phyloP scores from a whole-genome alignment of 306 rosid species.

The Comarum palustre region DNA sequence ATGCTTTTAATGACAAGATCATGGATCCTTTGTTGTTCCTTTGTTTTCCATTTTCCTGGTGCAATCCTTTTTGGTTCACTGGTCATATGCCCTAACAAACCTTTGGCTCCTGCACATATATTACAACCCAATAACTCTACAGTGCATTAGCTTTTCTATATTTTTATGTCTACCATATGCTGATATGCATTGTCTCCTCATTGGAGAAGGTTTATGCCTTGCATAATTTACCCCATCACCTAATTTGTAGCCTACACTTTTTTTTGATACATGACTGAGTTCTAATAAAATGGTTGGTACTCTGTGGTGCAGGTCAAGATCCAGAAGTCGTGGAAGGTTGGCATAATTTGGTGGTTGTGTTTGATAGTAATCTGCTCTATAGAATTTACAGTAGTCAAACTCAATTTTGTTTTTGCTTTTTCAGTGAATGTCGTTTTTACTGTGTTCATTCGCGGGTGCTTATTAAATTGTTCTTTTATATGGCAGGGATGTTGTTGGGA shows the following conservation, averaged over 20 bases:
- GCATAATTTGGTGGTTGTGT: conserved; percentile 17
- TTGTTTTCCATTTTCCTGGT: background rate
- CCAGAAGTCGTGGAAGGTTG: conserved; percentile 82
- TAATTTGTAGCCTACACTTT: background rate
- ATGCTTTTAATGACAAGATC: background rate
- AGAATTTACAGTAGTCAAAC: background rate
- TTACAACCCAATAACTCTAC: background rate
- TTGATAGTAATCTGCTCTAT: background rate
- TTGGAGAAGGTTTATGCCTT: background rate
- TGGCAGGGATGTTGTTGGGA: conserved; percentile 46
- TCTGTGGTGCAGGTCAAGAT: conserved; percentile 61
- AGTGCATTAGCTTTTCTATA: background rate
- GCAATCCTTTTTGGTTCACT: background rate
- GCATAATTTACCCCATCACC: background rate
- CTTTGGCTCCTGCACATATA: background rate
- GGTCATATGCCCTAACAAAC: background rate
- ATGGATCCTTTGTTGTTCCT: background rate
- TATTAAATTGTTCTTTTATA: conserved; percentile 13
- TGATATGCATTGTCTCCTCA: background rate
- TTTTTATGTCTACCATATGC: background rate
- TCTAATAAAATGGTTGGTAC: conserved; percentile 21
- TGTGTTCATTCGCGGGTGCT: background rate
- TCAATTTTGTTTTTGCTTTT: background rate
- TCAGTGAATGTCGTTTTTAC: background rate
- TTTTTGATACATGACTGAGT: background rate